Evolutionary conservation across 805 yeast species (phyloP).

Genomic region (Wickerhamomyces kurtzmanii): DNA sequence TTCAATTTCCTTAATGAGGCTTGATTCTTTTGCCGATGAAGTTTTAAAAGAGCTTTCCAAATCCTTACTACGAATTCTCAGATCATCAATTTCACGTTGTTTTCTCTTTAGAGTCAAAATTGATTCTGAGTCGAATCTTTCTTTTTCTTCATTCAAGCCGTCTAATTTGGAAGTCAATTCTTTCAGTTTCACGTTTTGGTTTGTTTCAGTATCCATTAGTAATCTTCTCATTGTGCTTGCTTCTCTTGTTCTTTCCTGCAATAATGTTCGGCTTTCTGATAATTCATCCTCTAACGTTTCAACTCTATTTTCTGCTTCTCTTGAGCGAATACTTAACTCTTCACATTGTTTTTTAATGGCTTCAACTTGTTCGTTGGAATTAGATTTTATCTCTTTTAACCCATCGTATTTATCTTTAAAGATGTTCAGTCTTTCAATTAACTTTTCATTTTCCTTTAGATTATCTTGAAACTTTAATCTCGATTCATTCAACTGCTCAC

Average conservation of each 20-base stretch:
- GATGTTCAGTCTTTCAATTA: slow-evolving; percentile 30
- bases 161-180: slow-evolving; percentile 46
- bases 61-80: slow-evolving; percentile 30
- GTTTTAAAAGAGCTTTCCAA: slow-evolving; percentile 26
- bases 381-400: slow-evolving; percentile 23
- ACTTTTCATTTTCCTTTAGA: slow-evolving; percentile 27
- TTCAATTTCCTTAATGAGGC: slow-evolving; percentile 19
- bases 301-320: slow-evolving; percentile 50
- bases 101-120: slow-evolving; percentile 40
- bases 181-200: slow-evolving; percentile 35
- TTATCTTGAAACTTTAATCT: slow-evolving; percentile 23
- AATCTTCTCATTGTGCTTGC: slow-evolving; percentile 61
- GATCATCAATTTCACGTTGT: slow-evolving; percentile 59
- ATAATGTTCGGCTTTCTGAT: slow-evolving; percentile 57
- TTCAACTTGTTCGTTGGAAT: slow-evolving; percentile 34
- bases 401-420: slow-evolving; percentile 28
- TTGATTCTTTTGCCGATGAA: slow-evolving; percentile 25
- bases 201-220: slow-evolving; percentile 58
- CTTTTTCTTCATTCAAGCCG: slow-evolving; percentile 49
- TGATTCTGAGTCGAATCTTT: slow-evolving; percentile 44
- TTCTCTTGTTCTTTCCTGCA: slow-evolving; percentile 80
- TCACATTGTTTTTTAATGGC: slow-evolving; percentile 58
- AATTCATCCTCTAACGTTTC: slow-evolving; percentile 76
- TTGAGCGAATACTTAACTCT: slow-evolving; percentile 55
- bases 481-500: slow-evolving; percentile 30